Base-by-base conservation (phyloP, 805 yeast genomes). In the Spathaspora gorwiae region DNA sequence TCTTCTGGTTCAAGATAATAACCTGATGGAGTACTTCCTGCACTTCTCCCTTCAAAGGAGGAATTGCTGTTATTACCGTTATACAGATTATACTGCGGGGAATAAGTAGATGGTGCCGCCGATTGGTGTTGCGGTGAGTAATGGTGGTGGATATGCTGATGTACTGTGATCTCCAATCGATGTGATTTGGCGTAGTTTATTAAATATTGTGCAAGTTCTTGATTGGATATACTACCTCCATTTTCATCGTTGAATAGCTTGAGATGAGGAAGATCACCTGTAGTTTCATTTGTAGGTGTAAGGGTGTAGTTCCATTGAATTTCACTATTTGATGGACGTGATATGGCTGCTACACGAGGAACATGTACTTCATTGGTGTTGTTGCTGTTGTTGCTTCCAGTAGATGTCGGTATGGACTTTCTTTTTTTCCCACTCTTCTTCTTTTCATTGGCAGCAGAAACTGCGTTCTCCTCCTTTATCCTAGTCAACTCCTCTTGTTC, bases 81-180 rank as follows among this genome's bases (percentile, higher is more conserved):
- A 10, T 36, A 27, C 7, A 36, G 12, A 19, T 35, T 19, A 13
- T 39, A 32, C 26, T n/a, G 26, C 6, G 8, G 19, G n/a, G 37
- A 9, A 5, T 29, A 29, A 9, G 12, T 11, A 9, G 9, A 11
- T 26, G 24, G 26, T 37, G n/a, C 11, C 26, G n/a, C n/a, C 37
- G 10, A 12, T 10, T 35, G 26, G 10, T 35, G 26, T 10, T 39
- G 34, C 2, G 79, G 75, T 7, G 75, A 72, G 62, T 84, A 83
- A 62, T 86, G 90, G 59, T 87, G 87, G 62, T 87, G 92, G 39
- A 85, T 81, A 61, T 87, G 96, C 60, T 89, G 96, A 64, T 89
- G 95, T 15, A 89, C 78, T 4, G 89, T 82, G 11, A 89, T 72
- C 38, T 78, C 73, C 37, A 85, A 65, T 14, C 77, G 73, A 52